Conservation (phyloP, 1,139 yeast genomes). For the Scheffersomyces titani region DNA sequence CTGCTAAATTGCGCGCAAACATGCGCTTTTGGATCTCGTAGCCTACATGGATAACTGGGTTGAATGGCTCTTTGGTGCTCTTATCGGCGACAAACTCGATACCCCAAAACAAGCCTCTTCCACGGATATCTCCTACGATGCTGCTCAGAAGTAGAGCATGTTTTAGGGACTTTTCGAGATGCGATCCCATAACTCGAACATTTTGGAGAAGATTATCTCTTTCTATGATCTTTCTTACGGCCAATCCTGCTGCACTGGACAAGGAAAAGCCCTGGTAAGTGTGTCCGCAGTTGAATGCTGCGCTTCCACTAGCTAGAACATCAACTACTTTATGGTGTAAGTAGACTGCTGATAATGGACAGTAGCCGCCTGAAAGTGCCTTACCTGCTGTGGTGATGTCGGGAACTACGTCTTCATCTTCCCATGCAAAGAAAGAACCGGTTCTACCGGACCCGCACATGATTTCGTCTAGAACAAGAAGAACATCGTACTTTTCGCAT, state of each 20-base stretch:
- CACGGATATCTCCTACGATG: slow-evolving; percentile 16
- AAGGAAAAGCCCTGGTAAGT: slow-evolving; percentile 19
- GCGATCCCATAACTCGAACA: slow-evolving; percentile 12
- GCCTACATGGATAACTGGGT: slow-evolving; percentile 5
- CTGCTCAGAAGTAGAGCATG: slow-evolving; percentile 4
- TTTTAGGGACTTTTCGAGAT: slow-evolving; percentile 9
- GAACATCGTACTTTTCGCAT: slow-evolving; percentile 15
- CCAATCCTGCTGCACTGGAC: slow-evolving; percentile 17
- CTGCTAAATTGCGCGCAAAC: slow-evolving; percentile 4
- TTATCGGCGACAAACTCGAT: slow-evolving; percentile 16
- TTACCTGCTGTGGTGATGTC: slow-evolving; percentile 19
- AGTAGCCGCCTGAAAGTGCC: slow-evolving; percentile 18
- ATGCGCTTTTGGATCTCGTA: slow-evolving; percentile 7
- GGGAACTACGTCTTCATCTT: slow-evolving; percentile 15
- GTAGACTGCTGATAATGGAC: slow-evolving; percentile 18
- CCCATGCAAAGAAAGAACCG: slow-evolving; percentile 21
- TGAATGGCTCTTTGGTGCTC: slow-evolving; percentile 13
- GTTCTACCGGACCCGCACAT: slow-evolving; percentile 19
- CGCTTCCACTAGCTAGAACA: slow-evolving; percentile 13
- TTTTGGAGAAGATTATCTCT: slow-evolving; percentile 14
- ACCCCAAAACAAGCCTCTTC: slow-evolving; percentile 18
- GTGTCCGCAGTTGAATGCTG: slow-evolving; percentile 15
- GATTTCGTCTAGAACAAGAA: slow-evolving; percentile 16
- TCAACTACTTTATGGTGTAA: slow-evolving; percentile 14
- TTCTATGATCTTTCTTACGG: slow-evolving; percentile 16